Base-by-base conservation (phyloP, 345 rosid species). In the Eutrema yunnanense region DNA sequence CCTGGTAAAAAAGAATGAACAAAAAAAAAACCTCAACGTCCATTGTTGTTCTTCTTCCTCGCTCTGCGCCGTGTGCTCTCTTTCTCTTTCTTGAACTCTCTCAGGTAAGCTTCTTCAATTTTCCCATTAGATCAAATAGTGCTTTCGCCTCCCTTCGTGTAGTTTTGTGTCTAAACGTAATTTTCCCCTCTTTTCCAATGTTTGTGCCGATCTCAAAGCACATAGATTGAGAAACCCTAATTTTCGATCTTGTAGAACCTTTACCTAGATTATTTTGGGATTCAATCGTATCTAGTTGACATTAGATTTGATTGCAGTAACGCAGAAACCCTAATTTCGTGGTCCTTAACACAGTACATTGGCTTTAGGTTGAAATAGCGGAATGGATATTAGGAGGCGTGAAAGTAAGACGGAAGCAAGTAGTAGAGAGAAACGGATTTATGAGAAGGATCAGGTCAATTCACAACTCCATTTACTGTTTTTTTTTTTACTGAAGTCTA, bases 331-430 rank as follows among this genome's bases (percentile, higher is more conserved):
- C 64, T 61, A 75, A 44, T 61, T 44, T 40, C 6, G n/a, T 44
- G 55, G 12, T 13, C 29, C 12, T 29, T 12, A 2, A 6, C 54
- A 33, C 16, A 36, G 34, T 42, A 36, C 33, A 26, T 65, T 46
- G 22, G 29, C 19, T 33, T 65, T 27, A 27, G 66, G 51, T 8
- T 55, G 75, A 76, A 38, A 51, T 13, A 47, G 32, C n/a, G 36
- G 44, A 72, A 89, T 89, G 96, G 87, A 84, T 64, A 72, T 61
- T 22, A 70, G 82, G 59, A 48, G 83, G 73, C 75, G 67, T 47
- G 71, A 56, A 46, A 37, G 46, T 19, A 79, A 75, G 58, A 82
- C 79, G 52, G 89, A 80, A 78, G 69, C 79, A 43, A 75, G 81
- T 66, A 61, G 75, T 55, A 58, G 75, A 47, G 87, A 81, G 74